Conservation (phyloP, 2,329 filamentous ascomycete genomes). For the Scleromitrula shiraiana region DNA sequence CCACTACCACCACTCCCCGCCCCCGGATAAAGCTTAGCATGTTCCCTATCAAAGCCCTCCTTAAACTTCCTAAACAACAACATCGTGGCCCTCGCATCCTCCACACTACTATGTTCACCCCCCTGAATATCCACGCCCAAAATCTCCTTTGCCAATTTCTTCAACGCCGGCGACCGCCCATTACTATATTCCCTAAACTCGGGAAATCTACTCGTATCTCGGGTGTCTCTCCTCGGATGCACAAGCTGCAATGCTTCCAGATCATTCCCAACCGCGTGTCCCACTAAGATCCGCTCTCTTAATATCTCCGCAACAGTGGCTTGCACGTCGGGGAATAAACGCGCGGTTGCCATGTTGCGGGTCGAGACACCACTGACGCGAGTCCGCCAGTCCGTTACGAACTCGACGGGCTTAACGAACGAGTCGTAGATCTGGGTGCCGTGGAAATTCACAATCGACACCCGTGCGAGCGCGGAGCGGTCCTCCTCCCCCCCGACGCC, state of each 20-base stretch:
- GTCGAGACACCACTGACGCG: slow-evolving; percentile 73
- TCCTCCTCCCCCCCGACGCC: slow-evolving; percentile 66
- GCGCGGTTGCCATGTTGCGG: slow-evolving; percentile 60
- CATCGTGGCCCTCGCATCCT: slow-evolving; percentile 88
- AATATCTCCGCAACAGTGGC: slow-evolving; percentile 61
- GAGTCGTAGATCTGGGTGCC: slow-evolving; percentile 90
- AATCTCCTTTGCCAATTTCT: slow-evolving; percentile 47
- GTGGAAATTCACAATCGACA: slow-evolving; percentile 89
- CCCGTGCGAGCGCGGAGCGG: slow-evolving; percentile 72
- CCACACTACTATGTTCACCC: slow-evolving; percentile 57
- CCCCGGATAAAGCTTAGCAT: slow-evolving; percentile 55
- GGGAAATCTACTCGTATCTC: slow-evolving; percentile 75
- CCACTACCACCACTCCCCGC: slow-evolving; percentile 24
- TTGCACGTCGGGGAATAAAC: slow-evolving; percentile 72
- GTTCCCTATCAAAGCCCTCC: slow-evolving; percentile 74
- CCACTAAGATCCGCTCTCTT: slow-evolving; percentile 64
- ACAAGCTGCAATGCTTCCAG: slow-evolving; percentile 65
- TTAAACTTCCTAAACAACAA: slow-evolving; percentile 78
- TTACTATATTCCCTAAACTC: slow-evolving; percentile 63
- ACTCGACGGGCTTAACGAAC: slow-evolving; percentile 70
- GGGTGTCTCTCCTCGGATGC: slow-evolving; percentile 69
- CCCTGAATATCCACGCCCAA: slow-evolving; percentile 55
- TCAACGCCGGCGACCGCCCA: slow-evolving; percentile 62
- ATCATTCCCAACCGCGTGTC: slow-evolving; percentile 77
- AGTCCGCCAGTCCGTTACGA: slow-evolving; percentile 86